A percentile compares a stretch with the other conserved stretches of the same genome.
phyloP scores from a whole-genome alignment of 306 rosid species.

The Alnus rubra region DNA sequence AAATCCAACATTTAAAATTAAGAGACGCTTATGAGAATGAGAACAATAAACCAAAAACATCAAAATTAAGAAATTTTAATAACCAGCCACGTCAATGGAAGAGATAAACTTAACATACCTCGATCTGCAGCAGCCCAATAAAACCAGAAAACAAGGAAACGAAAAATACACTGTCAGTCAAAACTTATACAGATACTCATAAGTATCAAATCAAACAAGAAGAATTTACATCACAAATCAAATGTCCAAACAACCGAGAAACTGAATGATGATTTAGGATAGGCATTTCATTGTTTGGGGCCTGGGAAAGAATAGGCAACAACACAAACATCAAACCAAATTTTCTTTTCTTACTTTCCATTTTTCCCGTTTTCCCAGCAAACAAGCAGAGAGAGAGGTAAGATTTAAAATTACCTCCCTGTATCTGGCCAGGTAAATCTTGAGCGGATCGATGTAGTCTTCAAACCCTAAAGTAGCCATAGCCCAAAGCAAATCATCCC shows the following conservation, averaged over 20 bases:
- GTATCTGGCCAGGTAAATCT: slow-evolving; percentile 76
- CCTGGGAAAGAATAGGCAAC: slow-evolving; percentile 4
- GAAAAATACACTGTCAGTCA: slow-evolving; percentile 30
- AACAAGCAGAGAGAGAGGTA: background rate
- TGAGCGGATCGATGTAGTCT: slow-evolving; percentile 91
- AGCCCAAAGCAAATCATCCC: slow-evolving; percentile 98
- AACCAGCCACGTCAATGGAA: background rate
- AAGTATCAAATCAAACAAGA: background rate
- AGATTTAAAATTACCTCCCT: slow-evolving; percentile 62
- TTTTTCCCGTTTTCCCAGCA: background rate
- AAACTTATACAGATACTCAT: slow-evolving; percentile 3
- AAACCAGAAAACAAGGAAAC: slow-evolving; percentile 23
- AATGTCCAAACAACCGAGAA: background rate
- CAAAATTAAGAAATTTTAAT: background rate
- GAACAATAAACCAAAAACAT: background rate
- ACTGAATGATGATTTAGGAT: background rate
- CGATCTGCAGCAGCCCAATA: slow-evolving; percentile 67
- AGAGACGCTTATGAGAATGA: background rate
- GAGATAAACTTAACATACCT: slow-evolving; percentile 58
- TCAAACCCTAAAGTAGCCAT: slow-evolving; percentile 95
- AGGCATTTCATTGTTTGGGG: background rate
- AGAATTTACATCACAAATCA: background rate
- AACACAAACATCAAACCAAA: background rate
- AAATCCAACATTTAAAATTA: slow-evolving; percentile 8
- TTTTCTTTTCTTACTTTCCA: background rate